phyloP scores from a whole-genome alignment of 1,139 yeast genomes.

The Groenewaldozyma sp. region DNA sequence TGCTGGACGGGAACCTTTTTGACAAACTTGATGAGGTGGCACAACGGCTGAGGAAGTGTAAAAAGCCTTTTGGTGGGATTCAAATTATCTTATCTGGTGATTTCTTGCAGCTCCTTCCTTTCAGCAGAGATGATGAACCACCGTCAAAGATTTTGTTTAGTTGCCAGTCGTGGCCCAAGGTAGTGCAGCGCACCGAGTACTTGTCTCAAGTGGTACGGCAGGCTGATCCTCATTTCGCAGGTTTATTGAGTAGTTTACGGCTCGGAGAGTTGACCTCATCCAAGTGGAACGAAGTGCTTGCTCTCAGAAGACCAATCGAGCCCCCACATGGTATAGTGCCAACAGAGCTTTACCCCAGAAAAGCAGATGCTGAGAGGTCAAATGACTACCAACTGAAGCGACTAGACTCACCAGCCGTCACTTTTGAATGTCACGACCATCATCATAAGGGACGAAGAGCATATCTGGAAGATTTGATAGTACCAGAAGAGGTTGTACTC shows the following conservation, averaged over 20 bases:
- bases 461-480: constrained; percentile 54
- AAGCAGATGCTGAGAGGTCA: constrained; percentile 79
- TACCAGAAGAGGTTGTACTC: constrained; percentile 51
- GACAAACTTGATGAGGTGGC: constrained; percentile 62
- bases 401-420: constrained; percentile 41
- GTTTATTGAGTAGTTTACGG: constrained; percentile 83
- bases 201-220: not conserved
- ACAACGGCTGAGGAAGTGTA: constrained; percentile 31
- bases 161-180: not conserved
- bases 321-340: constrained; percentile 69
- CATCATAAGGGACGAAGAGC: constrained; percentile 33
- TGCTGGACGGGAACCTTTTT: constrained; percentile 65
- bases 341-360: constrained; percentile 77
- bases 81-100: constrained; percentile 77
- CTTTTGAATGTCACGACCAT: constrained; percentile 54
- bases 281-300: constrained; percentile 44
- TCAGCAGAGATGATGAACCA: constrained; percentile 28
- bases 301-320: constrained; percentile 46
- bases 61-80: constrained; percentile 58
- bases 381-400: constrained; percentile 47
- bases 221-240: constrained; percentile 39
- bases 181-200: not conserved
- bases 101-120: constrained; percentile 83
- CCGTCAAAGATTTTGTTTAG: not conserved
- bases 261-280: constrained; percentile 55